Conservation (phyloP, 805 yeast species). For the Metschnikowia similis region DNA sequence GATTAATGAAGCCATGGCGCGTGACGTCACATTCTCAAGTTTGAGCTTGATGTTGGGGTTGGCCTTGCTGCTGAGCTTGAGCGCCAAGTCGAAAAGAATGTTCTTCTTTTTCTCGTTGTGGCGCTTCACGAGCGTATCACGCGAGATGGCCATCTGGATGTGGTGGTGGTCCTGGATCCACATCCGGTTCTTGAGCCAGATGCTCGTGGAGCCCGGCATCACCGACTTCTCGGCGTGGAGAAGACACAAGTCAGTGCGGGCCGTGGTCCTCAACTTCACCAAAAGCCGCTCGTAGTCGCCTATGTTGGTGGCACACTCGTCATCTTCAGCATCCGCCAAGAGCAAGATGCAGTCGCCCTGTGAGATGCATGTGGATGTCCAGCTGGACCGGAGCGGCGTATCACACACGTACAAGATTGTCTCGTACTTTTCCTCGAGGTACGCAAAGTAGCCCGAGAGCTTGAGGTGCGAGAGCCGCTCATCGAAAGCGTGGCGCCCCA, state of each 20-base stretch:
- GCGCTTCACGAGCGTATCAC: conserved; percentile 17
- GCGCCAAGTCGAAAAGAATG: conserved; percentile 34
- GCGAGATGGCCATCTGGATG: conserved; percentile 57
- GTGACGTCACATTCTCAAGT: conserved; percentile 30
- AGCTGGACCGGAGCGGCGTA: conserved; percentile 71
- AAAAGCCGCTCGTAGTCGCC: conserved; percentile 85
- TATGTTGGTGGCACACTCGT: conserved; percentile 52
- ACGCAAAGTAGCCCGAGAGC: conserved; percentile 85
- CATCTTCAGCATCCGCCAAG: conserved; percentile 76
- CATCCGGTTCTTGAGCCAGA: conserved; percentile 77
- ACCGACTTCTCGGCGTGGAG: conserved; percentile 82
- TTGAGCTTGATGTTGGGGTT: conserved; percentile 31
- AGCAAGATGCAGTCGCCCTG: conserved; percentile 94
- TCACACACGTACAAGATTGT: conserved; percentile 90
- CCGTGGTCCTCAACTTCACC: conserved; percentile 72
- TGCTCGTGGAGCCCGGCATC: conserved; percentile 76
- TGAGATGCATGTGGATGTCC: conserved; percentile 90
- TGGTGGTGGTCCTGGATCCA: conserved; percentile 97
- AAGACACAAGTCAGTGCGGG: conserved; percentile 81
- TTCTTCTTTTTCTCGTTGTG: conserved; percentile 17
- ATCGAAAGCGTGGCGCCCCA: conserved; percentile 92
- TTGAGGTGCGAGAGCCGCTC: conserved; percentile 73
- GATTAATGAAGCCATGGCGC: conserved; percentile 25
- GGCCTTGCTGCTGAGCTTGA: conserved; percentile 28
- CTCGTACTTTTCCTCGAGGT: conserved; percentile 82